Percentiles rank a stretch among this genome's conserved stretches.
phyloP scores from a whole-genome alignment of 2,329 filamentous ascomycete species.

The Xylariaceae sp. region DNA sequence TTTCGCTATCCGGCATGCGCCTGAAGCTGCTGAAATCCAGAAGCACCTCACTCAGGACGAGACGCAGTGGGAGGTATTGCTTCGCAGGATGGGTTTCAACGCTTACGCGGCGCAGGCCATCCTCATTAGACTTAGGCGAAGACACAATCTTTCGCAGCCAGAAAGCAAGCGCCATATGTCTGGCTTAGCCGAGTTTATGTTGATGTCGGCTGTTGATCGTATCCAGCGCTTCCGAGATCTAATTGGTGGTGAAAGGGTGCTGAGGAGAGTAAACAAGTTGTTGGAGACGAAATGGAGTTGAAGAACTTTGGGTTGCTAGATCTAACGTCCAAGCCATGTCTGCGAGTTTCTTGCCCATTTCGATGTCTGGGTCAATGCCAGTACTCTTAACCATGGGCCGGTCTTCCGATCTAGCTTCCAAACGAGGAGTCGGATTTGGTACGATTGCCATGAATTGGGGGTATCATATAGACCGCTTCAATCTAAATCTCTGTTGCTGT shows the following conservation, averaged over 20 bases:
- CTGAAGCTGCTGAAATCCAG: constrained; percentile 24
- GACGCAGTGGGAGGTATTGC: constrained; percentile 62
- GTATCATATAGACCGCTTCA: constrained; percentile 17
- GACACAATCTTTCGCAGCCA: constrained; percentile 20
- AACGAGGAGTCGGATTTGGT: not conserved
- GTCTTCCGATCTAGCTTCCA: not conserved
- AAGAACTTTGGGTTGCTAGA: constrained; percentile 13
- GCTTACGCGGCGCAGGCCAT: constrained; percentile 65
- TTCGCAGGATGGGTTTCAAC: constrained; percentile 63
- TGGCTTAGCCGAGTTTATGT: constrained; percentile 51
- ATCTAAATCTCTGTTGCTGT: not conserved
- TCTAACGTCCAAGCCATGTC: constrained; percentile 11
- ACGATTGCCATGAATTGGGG: constrained; percentile 9
- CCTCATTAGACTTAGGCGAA: constrained; percentile 42
- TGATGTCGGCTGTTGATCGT: constrained; percentile 49
- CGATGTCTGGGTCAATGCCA: constrained; percentile 2
- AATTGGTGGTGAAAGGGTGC: constrained; percentile 49
- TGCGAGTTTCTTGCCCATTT: constrained; percentile 3
- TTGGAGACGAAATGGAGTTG: constrained; percentile 49
- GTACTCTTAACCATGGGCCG: not conserved
- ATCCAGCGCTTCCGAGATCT: constrained; percentile 44
- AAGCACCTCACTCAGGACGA: constrained; percentile 48
- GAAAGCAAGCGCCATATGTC: constrained; percentile 24
- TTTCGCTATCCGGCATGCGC: constrained; percentile 43
- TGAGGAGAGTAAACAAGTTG: constrained; percentile 45